phyloP scores from a whole-genome alignment of 495 filamentous ascomycete genomes.

The Extremus antarcticus region DNA sequence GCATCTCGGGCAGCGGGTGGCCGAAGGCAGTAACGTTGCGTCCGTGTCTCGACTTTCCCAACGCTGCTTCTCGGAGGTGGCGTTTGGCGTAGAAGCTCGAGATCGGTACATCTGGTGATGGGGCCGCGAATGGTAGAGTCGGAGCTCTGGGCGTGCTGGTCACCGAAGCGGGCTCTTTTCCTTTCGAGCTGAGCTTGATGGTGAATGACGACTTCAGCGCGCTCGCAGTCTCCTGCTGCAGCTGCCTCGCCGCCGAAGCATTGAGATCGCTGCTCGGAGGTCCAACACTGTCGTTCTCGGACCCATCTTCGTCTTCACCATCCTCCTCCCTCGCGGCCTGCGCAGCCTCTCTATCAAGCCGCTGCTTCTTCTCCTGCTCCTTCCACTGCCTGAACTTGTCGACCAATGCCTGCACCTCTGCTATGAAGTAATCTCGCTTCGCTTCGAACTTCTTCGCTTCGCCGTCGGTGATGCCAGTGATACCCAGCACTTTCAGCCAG shows the following conservation, averaged over 20 bases:
- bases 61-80: constrained; percentile 63
- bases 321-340: constrained; percentile 31
- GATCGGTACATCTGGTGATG: constrained; percentile 52
- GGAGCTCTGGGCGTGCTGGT: constrained; percentile 12
- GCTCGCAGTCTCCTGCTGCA: constrained; percentile 57
- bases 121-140: constrained; percentile 14
- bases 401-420: constrained; percentile 64
- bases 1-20: constrained; percentile 61
- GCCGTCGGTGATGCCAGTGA: constrained; percentile 70
- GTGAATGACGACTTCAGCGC: constrained; percentile 17
- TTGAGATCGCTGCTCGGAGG: constrained; percentile 62
- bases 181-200: constrained; percentile 1
- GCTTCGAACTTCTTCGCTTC: constrained; percentile 78
- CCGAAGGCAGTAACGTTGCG: constrained; percentile 62
- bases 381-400: constrained; percentile 83
- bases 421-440: constrained; percentile 71
- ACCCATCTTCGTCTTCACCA: constrained; percentile 28
- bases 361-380: constrained; percentile 77
- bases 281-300: constrained; percentile 35
- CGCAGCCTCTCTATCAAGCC: constrained; percentile 53
- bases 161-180: constrained; percentile 13
- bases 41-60: constrained; percentile 48
- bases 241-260: constrained; percentile 57
- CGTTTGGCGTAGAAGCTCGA: constrained; percentile 74
- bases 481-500: constrained; percentile 90